Conservation (phyloP, 1,284 basidiomycete species). For the Pisolithus thermaeus region DNA sequence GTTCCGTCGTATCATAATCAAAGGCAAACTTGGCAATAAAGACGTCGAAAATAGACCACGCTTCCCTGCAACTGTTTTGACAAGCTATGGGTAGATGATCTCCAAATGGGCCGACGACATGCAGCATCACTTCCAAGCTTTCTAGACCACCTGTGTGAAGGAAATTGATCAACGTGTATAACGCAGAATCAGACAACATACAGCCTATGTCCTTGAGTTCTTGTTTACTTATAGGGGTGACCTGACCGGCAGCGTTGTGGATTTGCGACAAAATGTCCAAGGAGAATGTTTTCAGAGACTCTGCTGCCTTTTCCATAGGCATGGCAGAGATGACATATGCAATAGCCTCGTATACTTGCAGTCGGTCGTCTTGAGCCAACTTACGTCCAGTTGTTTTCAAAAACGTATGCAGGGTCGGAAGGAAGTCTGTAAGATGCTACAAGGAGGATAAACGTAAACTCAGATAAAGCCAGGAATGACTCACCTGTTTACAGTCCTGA, state of each 20-base stretch:
- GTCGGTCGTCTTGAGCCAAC: slow-evolving; percentile 81
- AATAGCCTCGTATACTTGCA: slow-evolving; percentile 93
- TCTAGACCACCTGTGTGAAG: slow-evolving; percentile 67
- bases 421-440: slow-evolving; percentile 85
- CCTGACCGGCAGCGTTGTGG: slow-evolving; percentile 51
- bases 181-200: slow-evolving; percentile 33
- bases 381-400: slow-evolving; percentile 72
- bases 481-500: slow-evolving; percentile 88
- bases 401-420: slow-evolving; percentile 91
- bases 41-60: slow-evolving; percentile 80
- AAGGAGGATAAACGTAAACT: slow-evolving; percentile 4
- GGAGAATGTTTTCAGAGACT: slow-evolving; percentile 81
- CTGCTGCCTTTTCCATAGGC: slow-evolving; percentile 80
- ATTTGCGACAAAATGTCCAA: slow-evolving; percentile 69
- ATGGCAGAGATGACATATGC: slow-evolving; percentile 92
- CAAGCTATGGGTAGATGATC: slow-evolving; percentile 79
- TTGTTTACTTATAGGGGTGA: slow-evolving; percentile 49
- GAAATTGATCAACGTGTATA: slow-evolving; percentile 1
- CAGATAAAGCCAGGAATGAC: slow-evolving; percentile 2
- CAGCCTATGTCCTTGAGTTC: slow-evolving; percentile 60
- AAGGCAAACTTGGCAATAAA: slow-evolving; percentile 81
- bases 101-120: slow-evolving; percentile 74
- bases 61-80: slow-evolving; percentile 70
- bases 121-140: slow-evolving; percentile 84
- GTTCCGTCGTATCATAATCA: slow-evolving; percentile 78